Conservation (phyloP, 768 basidiomycete genomes). For the Leccinum uliginosum region DNA sequence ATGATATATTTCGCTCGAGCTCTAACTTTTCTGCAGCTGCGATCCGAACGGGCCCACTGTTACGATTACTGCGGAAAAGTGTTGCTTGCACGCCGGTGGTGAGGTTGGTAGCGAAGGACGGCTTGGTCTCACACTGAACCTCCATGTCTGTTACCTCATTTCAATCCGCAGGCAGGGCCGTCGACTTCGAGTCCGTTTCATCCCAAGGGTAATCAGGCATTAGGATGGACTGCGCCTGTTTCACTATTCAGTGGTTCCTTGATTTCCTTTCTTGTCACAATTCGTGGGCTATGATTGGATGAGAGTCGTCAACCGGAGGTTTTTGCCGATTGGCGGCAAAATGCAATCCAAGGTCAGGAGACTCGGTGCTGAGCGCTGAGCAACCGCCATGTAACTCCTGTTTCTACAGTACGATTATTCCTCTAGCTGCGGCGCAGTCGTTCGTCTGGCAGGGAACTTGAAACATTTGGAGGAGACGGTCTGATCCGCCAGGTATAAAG, state of each 20-base stretch:
- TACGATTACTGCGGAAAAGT: too few relatives aligned
- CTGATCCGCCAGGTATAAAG: neutral
- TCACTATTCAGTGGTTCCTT: too few relatives aligned
- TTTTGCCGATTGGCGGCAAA: neutral
- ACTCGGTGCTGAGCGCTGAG: neutral
- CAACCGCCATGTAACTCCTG: neutral
- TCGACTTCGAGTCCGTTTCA: too few relatives aligned
- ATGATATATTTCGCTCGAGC: too few relatives aligned
- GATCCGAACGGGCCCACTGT: too few relatives aligned
- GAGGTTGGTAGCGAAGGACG: too few relatives aligned
- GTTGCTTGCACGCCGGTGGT: too few relatives aligned
- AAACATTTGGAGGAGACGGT: neutral
- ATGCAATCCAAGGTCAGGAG: neutral
- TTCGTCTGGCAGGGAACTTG: neutral
- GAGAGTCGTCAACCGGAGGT: neutral
- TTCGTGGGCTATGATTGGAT: neutral
- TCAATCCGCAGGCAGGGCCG: too few relatives aligned
- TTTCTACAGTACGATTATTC: neutral
- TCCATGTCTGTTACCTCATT: too few relatives aligned
- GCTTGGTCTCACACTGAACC: neutral
- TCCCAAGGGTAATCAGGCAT: too few relatives aligned
- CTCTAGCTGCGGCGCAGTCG: neutral
- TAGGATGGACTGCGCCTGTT: too few relatives aligned
- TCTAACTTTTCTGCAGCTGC: too few relatives aligned
- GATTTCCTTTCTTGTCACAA: neutral